phyloP scores from a whole-genome alignment of 257 asterid species.

The Solanum lignicaule region DNA sequence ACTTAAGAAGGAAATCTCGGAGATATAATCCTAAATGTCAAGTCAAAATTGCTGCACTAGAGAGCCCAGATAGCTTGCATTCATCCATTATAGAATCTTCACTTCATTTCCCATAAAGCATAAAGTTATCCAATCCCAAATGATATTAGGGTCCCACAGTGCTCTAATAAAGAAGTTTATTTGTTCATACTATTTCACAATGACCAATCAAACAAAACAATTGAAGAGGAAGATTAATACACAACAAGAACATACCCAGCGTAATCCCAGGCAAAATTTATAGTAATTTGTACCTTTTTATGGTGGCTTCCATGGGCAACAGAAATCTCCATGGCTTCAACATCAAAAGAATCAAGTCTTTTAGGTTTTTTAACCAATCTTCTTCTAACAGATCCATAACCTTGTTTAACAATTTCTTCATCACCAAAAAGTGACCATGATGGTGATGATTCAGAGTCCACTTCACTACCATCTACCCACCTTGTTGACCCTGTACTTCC shows the following conservation, averaged over 20 bases:
- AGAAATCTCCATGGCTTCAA: constrained; percentile 84
- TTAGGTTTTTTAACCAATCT: constrained; percentile 80
- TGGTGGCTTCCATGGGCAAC: constrained; percentile 40
- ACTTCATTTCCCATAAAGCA: not conserved
- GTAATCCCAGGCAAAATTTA: too few relatives aligned
- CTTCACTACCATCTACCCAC: constrained; percentile 99
- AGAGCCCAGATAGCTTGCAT: not conserved
- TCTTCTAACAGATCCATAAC: constrained; percentile 57
- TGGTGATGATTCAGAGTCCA: constrained; percentile 44
- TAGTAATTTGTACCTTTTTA: constrained; percentile 31
- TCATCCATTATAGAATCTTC: not conserved
- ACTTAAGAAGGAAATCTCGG: not conserved
- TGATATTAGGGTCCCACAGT: not conserved
- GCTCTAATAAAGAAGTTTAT: not conserved
- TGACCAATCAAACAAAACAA: not conserved
- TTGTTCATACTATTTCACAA: not conserved
- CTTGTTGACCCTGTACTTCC: constrained; percentile 45
- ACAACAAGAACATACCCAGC: not conserved
- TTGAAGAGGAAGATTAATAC: not conserved
- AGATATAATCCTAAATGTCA: not conserved
- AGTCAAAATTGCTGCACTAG: not conserved
- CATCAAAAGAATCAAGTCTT: constrained; percentile 78
- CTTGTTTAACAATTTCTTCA: constrained; percentile 35
- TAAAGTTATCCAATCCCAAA: not conserved
- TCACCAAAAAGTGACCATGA: constrained; percentile 27